A percentile compares a stretch with the other conserved stretches of the same genome.
These are phyloP conservation scores for Trichoderma koningiopsis DNA, from an alignment of 2,329 filamentous ascomycete species.

Conservation along the genomic window DNA sequence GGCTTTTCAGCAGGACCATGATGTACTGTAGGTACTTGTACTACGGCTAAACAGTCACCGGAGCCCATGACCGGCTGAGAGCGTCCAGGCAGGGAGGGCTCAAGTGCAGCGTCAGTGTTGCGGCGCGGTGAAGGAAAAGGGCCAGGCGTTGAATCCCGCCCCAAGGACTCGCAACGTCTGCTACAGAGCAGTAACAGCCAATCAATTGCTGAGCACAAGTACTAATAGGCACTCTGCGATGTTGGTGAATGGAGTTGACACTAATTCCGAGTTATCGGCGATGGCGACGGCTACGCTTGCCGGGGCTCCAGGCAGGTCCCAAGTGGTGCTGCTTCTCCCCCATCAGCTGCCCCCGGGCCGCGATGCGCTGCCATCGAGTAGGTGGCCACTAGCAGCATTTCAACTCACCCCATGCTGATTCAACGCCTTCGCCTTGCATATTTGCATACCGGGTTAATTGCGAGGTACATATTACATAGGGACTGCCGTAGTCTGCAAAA, in stretches of 20 bases:
- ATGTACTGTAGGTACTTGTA: background rate
- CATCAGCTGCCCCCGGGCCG: slow-evolving; percentile 19
- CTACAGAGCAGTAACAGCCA: background rate
- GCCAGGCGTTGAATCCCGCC: background rate
- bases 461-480: background rate
- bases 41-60: background rate
- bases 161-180: background rate
- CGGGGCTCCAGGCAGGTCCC: background rate
- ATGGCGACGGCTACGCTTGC: slow-evolving; percentile 14
- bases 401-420: slow-evolving; percentile 1
- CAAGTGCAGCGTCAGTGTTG: background rate
- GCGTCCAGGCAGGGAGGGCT: background rate
- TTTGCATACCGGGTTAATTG: background rate
- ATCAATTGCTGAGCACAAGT: background rate
- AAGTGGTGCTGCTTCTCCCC: background rate
- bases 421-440: slow-evolving; percentile 8
- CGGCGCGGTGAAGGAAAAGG: background rate
- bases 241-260: background rate
- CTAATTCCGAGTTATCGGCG: slow-evolving; percentile 24
- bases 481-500: slow-evolving; percentile 10
- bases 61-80: background rate
- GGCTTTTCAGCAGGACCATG: background rate
- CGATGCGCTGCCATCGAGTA: too few species aligned
- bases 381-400: slow-evolving; percentile 10
- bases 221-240: too few species aligned